Percentiles rank a stretch among this genome's conserved stretches.
These are phyloP conservation scores for Gossypium raimondii DNA, from an alignment of 345 rosid species.

Conservation along the genomic window DNA sequence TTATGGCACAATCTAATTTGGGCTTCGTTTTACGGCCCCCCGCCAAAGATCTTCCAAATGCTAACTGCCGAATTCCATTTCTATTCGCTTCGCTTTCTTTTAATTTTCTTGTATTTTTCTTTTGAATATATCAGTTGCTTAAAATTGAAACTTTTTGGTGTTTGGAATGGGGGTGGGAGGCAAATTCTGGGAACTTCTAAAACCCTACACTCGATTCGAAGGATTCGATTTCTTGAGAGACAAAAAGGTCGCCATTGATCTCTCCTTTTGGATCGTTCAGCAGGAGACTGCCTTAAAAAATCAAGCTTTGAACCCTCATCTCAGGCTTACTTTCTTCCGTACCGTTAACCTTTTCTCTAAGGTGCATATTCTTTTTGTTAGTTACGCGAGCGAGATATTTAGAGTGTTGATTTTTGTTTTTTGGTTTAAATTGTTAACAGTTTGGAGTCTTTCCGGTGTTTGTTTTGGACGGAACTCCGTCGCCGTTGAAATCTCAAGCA, in stretches of 20 bases:
- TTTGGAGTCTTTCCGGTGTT: slow-evolving; percentile 88
- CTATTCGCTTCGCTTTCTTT: neutral
- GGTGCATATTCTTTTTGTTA: slow-evolving; percentile 31
- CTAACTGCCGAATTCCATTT: neutral
- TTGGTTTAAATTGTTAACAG: slow-evolving; percentile 32
- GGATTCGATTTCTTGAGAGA: slow-evolving; percentile 63
- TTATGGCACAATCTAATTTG: too few species aligned
- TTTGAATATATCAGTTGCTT: neutral
- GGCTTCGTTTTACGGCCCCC: neutral
- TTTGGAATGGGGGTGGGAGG: slow-evolving; percentile 76
- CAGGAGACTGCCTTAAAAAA: slow-evolving; percentile 71
- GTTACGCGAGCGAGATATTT: neutral
- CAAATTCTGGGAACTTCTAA: slow-evolving; percentile 83
- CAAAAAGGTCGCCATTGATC: slow-evolving; percentile 81
- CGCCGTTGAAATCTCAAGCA: slow-evolving; percentile 69
- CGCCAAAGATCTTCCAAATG: slow-evolving; percentile 1
- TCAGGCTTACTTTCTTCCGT: slow-evolving; percentile 85
- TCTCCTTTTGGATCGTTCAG: slow-evolving; percentile 84
- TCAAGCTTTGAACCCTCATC: slow-evolving; percentile 49
- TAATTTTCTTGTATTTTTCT: neutral
- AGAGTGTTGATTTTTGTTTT: neutral
- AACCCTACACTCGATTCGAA: slow-evolving; percentile 52
- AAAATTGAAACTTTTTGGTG: neutral
- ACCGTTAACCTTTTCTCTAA: slow-evolving; percentile 79
- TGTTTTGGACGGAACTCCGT: slow-evolving; percentile 84